Evolutionary conservation across 2,329 filamentous ascomycete genomes (phyloP).

Genomic region (Sporothrix mexicana): DNA sequence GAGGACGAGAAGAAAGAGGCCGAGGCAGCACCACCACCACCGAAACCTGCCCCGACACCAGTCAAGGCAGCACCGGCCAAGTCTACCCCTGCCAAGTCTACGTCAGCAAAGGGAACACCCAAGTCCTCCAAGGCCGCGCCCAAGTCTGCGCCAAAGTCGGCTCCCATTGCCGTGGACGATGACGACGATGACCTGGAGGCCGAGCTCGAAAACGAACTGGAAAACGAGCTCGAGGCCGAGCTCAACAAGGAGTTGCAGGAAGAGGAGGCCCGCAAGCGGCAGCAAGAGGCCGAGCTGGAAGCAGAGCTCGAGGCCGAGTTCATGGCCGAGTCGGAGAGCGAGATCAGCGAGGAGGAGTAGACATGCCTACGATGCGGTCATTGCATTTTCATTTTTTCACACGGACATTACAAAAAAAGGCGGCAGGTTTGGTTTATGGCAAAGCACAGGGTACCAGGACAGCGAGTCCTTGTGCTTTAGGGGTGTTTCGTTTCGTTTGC

Average conservation of each 20-base stretch:
- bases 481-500: neutral
- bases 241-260: constrained; percentile 36
- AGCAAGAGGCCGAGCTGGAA: constrained; percentile 53
- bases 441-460: neutral
- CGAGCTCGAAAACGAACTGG: constrained; percentile 37
- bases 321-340: constrained; percentile 61
- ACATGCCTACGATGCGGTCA: neutral
- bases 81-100: neutral
- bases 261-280: constrained; percentile 26
- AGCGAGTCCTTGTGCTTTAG: constrained; percentile 16
- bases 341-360: constrained; percentile 70
- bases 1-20: constrained; percentile 31
- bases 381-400: neutral
- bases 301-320: constrained; percentile 63
- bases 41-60: neutral
- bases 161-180: constrained; percentile 8
- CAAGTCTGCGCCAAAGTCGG: constrained; percentile 4
- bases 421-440: neutral
- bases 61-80: neutral
- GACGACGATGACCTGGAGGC: constrained; percentile 36
- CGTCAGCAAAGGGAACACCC: neutral
- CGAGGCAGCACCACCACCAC: neutral
- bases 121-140: neutral
- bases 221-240: constrained; percentile 35
- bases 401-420: neutral